A percentile compares a stretch with the other conserved stretches of the same genome.
Conservation (phyloP, 495 filamentous ascomycete genomes). For the Aspergillus nanangensis region DNA sequence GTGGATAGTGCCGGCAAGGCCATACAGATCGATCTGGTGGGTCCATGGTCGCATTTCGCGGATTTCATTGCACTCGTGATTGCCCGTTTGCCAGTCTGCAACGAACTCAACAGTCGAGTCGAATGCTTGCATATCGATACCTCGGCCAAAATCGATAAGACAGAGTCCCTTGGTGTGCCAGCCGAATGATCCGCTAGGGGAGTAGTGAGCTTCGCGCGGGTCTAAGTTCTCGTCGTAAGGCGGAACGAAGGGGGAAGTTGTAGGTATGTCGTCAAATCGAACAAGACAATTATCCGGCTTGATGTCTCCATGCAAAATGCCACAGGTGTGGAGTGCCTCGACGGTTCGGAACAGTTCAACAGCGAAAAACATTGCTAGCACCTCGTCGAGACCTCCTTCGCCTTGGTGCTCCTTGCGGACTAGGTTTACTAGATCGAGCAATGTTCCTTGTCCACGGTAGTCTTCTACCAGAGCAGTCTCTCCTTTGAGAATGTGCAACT, state of each 20-base stretch:
- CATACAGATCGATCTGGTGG: constrained; percentile 92
- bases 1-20: constrained; percentile 81
- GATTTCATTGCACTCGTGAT: constrained; percentile 90
- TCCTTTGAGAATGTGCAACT: constrained; percentile 81
- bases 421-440: constrained; percentile 88
- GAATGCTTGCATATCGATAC: constrained; percentile 90
- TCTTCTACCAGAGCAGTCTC: constrained; percentile 87
- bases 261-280: constrained; percentile 58
- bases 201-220: constrained; percentile 51
- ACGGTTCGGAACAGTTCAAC: constrained; percentile 88
- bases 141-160: constrained; percentile 92
- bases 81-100: constrained; percentile 85
- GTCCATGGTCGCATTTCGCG: constrained; percentile 91
- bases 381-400: constrained; percentile 75
- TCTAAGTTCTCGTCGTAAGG: constrained; percentile 43
- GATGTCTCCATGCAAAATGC: constrained; percentile 86
- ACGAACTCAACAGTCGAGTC: constrained; percentile 74
- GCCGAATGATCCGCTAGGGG: constrained; percentile 64
- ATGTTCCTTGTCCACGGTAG: constrained; percentile 82
- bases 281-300: constrained; percentile 94
- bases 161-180: constrained; percentile 78
- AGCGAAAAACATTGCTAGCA: constrained; percentile 88
- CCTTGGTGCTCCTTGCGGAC: constrained; percentile 59
- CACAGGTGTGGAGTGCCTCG: constrained; percentile 75
- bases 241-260: constrained; percentile 15